Evolutionary conservation across 2,329 filamentous ascomycete genomes (phyloP), one percentile per base, ranked within the genome.

Genomic region (Onygenales sp.): DNA sequence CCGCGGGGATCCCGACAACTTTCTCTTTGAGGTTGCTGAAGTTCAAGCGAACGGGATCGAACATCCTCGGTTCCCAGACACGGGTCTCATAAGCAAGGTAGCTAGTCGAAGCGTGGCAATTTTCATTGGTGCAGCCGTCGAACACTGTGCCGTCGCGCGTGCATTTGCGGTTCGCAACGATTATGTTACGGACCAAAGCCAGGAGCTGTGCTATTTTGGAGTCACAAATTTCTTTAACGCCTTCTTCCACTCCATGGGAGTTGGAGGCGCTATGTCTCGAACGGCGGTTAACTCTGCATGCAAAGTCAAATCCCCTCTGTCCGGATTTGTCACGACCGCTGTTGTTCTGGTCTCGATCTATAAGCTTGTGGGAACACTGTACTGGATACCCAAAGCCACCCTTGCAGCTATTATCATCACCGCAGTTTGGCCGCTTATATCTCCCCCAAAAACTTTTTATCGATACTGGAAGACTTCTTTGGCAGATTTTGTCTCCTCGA

Each of bases 341-440:
- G 79, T 83, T 45, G 80, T 86, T 14, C 69, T 86, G 8, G 65
- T 85, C 1, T 81, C 77, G 14, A 78, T 86, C 32, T 85, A 81
- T 61, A 75, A 81, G 55, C 77, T 85, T 39, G 78, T 78, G 0
- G 78, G 77, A 0, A 77, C 79, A 0, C 72, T 86, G 0, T 84
- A 82, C 66, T 86, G 81, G 81, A 81, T 86, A n/a, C 83, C 83
- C 1, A 84, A 83, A 59, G 76, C 83, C 0, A 84, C 80, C 0
- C 72, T 85, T 1, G 77, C 82, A 1, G 83, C 82, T 3, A 84
- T 85, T 56, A 84, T 85, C 57, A 83, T 85, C 58, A 81, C 79
- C 54, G 82, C 82, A 6, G 80, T 85, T 0, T 79, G 79, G 67
- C 79, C 81, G 38, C 71, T 85, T 5, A 79, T 85, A 44, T 78